Evolutionary conservation across 495 filamentous ascomycete genomes (phyloP).

Genomic region (Neurospora hispaniola): DNA sequence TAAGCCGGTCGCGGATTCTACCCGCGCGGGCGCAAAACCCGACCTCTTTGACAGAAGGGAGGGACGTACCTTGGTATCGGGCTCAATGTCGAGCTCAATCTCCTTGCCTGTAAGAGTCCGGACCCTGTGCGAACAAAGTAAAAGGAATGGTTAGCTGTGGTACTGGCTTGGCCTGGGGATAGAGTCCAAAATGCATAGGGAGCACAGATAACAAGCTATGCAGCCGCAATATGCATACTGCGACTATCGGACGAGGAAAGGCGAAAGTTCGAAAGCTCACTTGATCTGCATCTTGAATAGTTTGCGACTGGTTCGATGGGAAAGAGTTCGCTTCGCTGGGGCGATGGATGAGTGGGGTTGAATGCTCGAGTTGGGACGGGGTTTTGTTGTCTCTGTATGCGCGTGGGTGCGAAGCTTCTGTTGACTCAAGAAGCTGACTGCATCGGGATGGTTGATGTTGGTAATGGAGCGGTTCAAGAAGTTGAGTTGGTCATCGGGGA

Average conservation of each 20-base stretch:
- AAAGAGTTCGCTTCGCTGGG: not conserved
- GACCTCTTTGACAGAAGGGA: not conserved
- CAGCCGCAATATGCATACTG: not conserved
- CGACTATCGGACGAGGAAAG: not conserved
- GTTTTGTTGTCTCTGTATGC: not conserved
- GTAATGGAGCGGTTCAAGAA: not conserved
- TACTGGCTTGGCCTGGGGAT: not conserved
- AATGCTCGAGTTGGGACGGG: not conserved
- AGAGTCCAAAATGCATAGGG: not conserved
- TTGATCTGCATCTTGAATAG: constrained; percentile 33
- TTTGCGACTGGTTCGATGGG: not conserved
- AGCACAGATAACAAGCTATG: not conserved
- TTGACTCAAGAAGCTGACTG: not conserved
- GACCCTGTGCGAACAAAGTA: constrained; percentile 48
- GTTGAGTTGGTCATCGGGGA: not conserved
- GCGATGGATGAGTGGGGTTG: not conserved
- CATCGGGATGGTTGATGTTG: not conserved
- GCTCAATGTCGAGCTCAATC: constrained; percentile 94
- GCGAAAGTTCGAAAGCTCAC: constrained; percentile 15
- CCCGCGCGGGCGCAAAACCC: not conserved
- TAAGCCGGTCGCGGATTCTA: not conserved
- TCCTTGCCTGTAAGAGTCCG: constrained; percentile 97
- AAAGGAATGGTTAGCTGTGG: not conserved
- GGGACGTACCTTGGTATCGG: constrained; percentile 65
- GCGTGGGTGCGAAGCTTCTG: not conserved